Conservation (phyloP, 495 filamentous ascomycete genomes). For the Neurospora africana region DNA sequence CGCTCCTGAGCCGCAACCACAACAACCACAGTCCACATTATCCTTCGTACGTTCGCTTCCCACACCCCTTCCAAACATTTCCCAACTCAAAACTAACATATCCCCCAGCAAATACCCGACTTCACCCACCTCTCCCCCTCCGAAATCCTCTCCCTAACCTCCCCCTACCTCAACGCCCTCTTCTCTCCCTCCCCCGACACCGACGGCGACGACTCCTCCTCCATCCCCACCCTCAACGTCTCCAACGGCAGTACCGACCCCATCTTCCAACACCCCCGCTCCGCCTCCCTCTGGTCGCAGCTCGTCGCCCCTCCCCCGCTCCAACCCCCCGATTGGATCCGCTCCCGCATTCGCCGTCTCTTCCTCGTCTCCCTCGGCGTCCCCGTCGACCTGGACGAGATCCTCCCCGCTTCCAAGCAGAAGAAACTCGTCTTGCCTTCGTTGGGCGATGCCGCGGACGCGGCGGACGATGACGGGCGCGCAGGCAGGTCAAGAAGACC, state of each 20-base stretch:
- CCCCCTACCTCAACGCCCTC: conserved; percentile 45
- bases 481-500: conserved; percentile 20
- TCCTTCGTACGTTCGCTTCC: conserved; percentile 29
- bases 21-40: conserved; percentile 25
- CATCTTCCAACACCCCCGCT: conserved; percentile 59
- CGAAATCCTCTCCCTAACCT: conserved; percentile 40
- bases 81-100: not conserved
- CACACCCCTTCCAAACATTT: not conserved
- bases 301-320: conserved; percentile 88
- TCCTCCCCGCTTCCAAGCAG: conserved; percentile 89
- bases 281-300: conserved; percentile 90
- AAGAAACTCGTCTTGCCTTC: conserved; percentile 86
- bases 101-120: conserved; percentile 55
- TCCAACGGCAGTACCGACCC: conserved; percentile 32
- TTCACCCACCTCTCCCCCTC: conserved; percentile 49
- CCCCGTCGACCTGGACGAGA: conserved; percentile 93
- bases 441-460: not conserved
- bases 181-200: conserved; percentile 44
- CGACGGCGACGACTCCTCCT: conserved; percentile 26
- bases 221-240: conserved; percentile 19
- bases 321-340: conserved; percentile 95
- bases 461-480: not conserved
- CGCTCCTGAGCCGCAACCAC: conserved; percentile 30
- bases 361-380: conserved; percentile 96
- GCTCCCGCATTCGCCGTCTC: conserved; percentile 86